Evolutionary conservation across 345 rosid species (phyloP), one percentile per base, ranked within the genome.

Genomic region (Erodium maritimum): DNA sequence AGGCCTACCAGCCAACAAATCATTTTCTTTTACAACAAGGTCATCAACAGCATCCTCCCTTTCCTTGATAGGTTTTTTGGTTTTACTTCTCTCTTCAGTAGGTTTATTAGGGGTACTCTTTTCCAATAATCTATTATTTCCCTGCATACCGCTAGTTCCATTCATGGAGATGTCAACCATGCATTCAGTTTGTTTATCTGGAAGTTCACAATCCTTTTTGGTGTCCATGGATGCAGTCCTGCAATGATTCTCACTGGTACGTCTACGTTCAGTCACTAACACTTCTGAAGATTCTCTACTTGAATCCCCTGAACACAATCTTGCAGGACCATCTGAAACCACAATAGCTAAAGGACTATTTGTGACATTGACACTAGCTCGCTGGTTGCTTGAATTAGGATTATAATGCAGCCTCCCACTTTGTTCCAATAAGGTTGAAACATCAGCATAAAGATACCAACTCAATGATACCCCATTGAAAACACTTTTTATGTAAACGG

Each of bases 381-480:
- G 58, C 50, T 55, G 20, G 22, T 55, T 50, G 37, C 23, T 58
- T 48, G 52, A 51, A 50, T 57, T 48, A 58, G 54, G 33, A 48
- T 62, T 21, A 19, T 22, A 46, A 42, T 48, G 54, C 54, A 1
- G 17, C 45, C 57, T 59, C 21, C 58, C 70, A 19, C 23, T 21
- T 20, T 16, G 34, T 57, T 66, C 69, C 63, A 65, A 59, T 5
- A 25, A 61, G 50, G 63, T 67, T 16, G 73, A 74, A 34, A 71
- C 82, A 70, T 89, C 95, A 61, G 66, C 78, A 29, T 37, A 61
- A 53, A 86, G 64, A 68, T 71, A 82, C 95, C 91, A 82, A 61
- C 57, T 56, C 48, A 53, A 65, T 21, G 55, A 56, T 10, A 72
- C 23, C 14, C 85, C 80, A 21, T 33, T 51, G 61, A 86, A 85